Conservation (phyloP, 2,329 filamentous ascomycete species). For the Hirsutella minnesotensis region DNA sequence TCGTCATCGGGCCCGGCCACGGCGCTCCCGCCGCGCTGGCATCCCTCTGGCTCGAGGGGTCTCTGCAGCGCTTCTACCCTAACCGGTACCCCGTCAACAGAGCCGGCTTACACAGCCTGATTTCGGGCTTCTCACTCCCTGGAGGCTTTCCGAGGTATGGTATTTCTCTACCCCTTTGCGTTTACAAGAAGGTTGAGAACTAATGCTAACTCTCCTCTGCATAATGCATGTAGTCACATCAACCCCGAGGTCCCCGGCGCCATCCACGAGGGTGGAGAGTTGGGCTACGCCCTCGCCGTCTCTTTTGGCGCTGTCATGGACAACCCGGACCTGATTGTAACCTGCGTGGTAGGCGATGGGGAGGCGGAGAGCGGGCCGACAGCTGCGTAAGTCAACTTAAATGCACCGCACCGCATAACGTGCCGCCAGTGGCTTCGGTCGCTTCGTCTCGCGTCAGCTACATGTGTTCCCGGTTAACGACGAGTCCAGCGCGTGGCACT, state of each 20-base stretch:
- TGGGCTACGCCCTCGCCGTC: slow-evolving; percentile 72
- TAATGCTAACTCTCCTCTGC: too few species aligned
- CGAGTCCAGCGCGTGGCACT: not conserved
- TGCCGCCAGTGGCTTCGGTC: too few species aligned
- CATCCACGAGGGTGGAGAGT: slow-evolving; percentile 68
- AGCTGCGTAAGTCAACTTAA: slow-evolving; percentile 35
- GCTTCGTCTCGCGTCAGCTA: slow-evolving; percentile 48
- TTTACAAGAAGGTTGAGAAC: too few species aligned
- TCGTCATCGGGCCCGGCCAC: slow-evolving; percentile 66
- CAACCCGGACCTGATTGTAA: slow-evolving; percentile 58
- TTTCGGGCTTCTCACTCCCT: slow-evolving; percentile 75
- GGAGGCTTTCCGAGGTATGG: slow-evolving; percentile 67
- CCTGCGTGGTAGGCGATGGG: slow-evolving; percentile 71
- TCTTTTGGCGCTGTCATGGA: slow-evolving; percentile 70
- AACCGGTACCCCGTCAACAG: slow-evolving; percentile 57
- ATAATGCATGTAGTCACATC: too few species aligned
- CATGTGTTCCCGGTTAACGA: slow-evolving; percentile 31
- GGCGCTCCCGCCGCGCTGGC: slow-evolving; percentile 66
- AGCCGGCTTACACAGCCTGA: slow-evolving; percentile 57
- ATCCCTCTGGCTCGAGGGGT: slow-evolving; percentile 66
- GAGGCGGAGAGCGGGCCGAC: slow-evolving; percentile 73
- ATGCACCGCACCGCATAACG: too few species aligned
- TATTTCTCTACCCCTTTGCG: too few species aligned
- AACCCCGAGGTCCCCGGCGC: slow-evolving; percentile 69
- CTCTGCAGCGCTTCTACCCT: slow-evolving; percentile 67